Evolutionary conservation across 306 rosid species (phyloP).

Genomic region (Acmispon strigosus): DNA sequence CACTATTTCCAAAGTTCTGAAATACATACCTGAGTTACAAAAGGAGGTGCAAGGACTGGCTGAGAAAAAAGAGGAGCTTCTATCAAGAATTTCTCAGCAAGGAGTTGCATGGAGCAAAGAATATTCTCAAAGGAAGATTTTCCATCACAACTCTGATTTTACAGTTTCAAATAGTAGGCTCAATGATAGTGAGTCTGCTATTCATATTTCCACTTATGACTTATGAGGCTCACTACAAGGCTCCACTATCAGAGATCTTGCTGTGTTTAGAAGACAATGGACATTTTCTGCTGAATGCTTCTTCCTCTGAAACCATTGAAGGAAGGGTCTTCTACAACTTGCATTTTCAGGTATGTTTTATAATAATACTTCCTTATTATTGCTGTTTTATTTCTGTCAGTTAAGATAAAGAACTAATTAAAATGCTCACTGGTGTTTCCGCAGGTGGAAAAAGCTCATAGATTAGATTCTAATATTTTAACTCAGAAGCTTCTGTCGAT

Average conservation of each 20-base stretch:
- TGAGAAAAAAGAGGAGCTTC: constrained; percentile 46
- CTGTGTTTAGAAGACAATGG: constrained; percentile 39
- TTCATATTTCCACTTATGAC: constrained; percentile 52
- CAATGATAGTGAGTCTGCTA: constrained; percentile 32
- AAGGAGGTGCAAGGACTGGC: no score
- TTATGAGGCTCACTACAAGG: not conserved
- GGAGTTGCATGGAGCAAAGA: not conserved
- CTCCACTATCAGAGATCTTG: constrained; percentile 38
- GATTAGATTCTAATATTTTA: constrained; percentile 19
- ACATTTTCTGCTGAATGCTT: constrained; percentile 40
- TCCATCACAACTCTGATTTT: constrained; percentile 1
- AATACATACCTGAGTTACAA: no score
- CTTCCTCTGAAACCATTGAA: constrained; percentile 47
- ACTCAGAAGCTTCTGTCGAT: constrained; percentile 23
- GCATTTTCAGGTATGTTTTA: constrained; percentile 56
- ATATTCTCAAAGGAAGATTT: not conserved
- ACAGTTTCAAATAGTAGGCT: constrained; percentile 41
- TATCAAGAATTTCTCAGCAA: constrained; percentile 6
- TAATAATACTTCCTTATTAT: no score
- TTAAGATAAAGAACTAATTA: constrained; percentile 9
- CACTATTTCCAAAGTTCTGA: no score
- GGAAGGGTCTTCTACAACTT: constrained; percentile 46
- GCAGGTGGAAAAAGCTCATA: constrained; percentile 24
- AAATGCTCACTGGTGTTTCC: not conserved
- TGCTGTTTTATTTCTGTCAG: no score